Conservation (phyloP, 148 eudicot species). For the Agrostemma githago region DNA sequence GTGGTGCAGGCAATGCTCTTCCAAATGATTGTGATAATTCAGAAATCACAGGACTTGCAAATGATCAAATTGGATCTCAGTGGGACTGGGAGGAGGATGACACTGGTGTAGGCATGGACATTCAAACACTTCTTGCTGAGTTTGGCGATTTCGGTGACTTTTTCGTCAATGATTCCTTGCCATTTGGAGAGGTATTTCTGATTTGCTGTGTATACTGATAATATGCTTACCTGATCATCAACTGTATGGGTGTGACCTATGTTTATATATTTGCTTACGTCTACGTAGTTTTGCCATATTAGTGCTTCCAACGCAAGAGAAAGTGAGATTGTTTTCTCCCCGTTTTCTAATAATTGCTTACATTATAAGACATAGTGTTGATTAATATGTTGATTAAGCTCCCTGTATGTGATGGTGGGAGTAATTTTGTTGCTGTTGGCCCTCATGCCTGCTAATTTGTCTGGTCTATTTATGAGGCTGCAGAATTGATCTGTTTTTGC, state of each 20-base stretch:
- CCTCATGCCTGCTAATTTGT: not conserved
- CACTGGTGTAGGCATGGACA: slow-evolving; percentile 73
- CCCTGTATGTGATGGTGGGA: not conserved
- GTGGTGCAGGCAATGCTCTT: slow-evolving; percentile 44
- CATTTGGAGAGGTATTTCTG: slow-evolving; percentile 84
- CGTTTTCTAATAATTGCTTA: not conserved
- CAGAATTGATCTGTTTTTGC: not conserved
- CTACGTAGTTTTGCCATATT: too few species aligned
- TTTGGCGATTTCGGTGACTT: slow-evolving; percentile 98
- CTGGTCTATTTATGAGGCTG: not conserved
- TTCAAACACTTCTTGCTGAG: slow-evolving; percentile 87
- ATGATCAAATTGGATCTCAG: slow-evolving; percentile 52
- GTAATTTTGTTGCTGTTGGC: not conserved
- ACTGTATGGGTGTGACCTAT: slow-evolving; percentile 3
- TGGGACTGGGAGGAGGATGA: slow-evolving; percentile 98
- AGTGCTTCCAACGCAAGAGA: not conserved
- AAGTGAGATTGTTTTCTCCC: not conserved
- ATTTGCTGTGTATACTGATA: not conserved
- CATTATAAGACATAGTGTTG: not conserved
- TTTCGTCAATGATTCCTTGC: slow-evolving; percentile 73
- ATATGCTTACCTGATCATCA: not conserved
- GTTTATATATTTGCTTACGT: not conserved
- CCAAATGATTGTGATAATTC: slow-evolving; percentile 53
- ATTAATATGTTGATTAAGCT: not conserved
- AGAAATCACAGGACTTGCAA: slow-evolving; percentile 47